Base-by-base conservation (phyloP, 2,329 filamentous ascomycete genomes). In the Epichloe brachyelytri region DNA sequence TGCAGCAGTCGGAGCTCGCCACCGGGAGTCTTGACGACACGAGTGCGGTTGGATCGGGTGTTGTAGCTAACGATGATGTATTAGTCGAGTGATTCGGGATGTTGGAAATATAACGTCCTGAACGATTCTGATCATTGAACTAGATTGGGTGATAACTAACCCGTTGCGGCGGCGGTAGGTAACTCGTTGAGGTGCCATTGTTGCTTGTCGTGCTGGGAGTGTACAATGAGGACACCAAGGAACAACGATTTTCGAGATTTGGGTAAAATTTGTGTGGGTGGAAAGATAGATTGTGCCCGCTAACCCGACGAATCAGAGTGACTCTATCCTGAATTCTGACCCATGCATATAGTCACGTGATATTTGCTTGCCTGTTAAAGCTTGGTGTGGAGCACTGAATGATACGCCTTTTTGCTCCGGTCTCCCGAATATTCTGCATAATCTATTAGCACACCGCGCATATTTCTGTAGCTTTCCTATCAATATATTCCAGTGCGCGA, bases 21-120 rank as follows among this genome's bases (percentile, higher is more conserved):
- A 73, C 93, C 94, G 63, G 94, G 93, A 63, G 93, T 98, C 83
- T 93, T 93, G 75, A 95, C 74, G 68, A 94, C 80, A 71, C 93
- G 86, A 72, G 93, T 91, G 76, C 89, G 88, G 86, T 98, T 96
- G 73, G 88, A 95, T 72, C 79, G 79, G 73, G 91, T 97, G 85
- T 97, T 97, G 87, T 97, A 98, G 71, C 88, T 93, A 43, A 14
- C 39, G 22, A 43, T 34, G 39, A 51, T 37, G 14, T 43, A 40
- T 48, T 50, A 54, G 54, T 43, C 48, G 39, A 5, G 17, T 30
- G 30, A 17, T 44, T 44, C 10, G 19, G 26, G 10, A 15, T 44
- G 30, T 17, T 34, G 20, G 15, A 19, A 11, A 5, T 3, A 3
- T 7, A 14, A 30, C 15, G 6, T 38, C 22, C 19, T 15, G 44